Evolutionary conservation across 2,329 filamentous ascomycete species (phyloP).

Genomic region (Fusarium irregulare): DNA sequence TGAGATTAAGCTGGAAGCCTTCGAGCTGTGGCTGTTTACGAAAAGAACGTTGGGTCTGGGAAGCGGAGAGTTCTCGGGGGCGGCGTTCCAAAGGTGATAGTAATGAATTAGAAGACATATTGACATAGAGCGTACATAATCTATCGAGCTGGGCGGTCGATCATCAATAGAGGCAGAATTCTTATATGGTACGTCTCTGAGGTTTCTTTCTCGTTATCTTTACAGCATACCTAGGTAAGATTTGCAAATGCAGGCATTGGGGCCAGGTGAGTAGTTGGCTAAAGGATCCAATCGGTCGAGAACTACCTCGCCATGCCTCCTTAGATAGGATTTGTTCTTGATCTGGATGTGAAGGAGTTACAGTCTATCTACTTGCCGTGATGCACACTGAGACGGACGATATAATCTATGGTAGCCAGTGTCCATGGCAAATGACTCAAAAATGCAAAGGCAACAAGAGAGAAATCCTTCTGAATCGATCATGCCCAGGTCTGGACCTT

Average conservation of each 20-base stretch:
- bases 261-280: background rate
- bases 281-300: background rate
- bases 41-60: slow-evolving; percentile 60
- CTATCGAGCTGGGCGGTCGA: background rate
- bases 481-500: too few species aligned
- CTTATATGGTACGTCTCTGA: background rate
- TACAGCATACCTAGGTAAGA: background rate
- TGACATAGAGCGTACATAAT: slow-evolving; percentile 41
- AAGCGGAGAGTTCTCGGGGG: slow-evolving; percentile 43
- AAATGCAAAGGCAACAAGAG: too few species aligned
- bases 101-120: slow-evolving; percentile 35
- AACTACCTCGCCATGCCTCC: background rate
- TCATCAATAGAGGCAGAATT: slow-evolving; percentile 13
- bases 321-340: background rate
- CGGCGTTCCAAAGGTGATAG: slow-evolving; percentile 38
- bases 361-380: background rate
- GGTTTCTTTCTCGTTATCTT: background rate
- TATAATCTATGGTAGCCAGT: too few species aligned
- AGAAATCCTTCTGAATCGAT: too few species aligned
- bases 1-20: slow-evolving; percentile 70
- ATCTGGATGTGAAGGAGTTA: background rate
- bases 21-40: slow-evolving; percentile 69
- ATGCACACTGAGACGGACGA: too few species aligned
- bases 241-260: background rate
- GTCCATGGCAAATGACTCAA: too few species aligned